Evolutionary conservation across 345 rosid genomes (phyloP).

Genomic region (Brassica napus): Da-Ae NC_063442.1:26788501-26789000

Average conservation of each 20-base stretch:
- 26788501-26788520: constrained; percentile 18
- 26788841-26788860: constrained; percentile 69
- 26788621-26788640: not conserved
- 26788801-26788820: constrained; percentile 72
- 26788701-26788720: not conserved
- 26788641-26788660: constrained; percentile 9
- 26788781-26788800: constrained; percentile 52
- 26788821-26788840: constrained; percentile 71
- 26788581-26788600: not conserved
- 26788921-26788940: not conserved
- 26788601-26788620: not conserved
- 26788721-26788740: constrained; percentile 10
- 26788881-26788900: constrained; percentile 80
- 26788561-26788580: not conserved
- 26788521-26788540: constrained; percentile 10
- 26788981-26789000: constrained; percentile 93
- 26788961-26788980: constrained; percentile 19
- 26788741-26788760: constrained; percentile 12
- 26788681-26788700: constrained; percentile 3
- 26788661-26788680: not conserved
- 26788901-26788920: constrained; percentile 62
- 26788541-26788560: constrained; percentile 18
- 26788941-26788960: constrained; percentile 10
- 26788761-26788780: not conserved
- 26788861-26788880: constrained; percentile 72